Evolutionary conservation across 441 rosid genomes (phyloP).

Genomic region (Adansonia rubrostipa): DNA sequence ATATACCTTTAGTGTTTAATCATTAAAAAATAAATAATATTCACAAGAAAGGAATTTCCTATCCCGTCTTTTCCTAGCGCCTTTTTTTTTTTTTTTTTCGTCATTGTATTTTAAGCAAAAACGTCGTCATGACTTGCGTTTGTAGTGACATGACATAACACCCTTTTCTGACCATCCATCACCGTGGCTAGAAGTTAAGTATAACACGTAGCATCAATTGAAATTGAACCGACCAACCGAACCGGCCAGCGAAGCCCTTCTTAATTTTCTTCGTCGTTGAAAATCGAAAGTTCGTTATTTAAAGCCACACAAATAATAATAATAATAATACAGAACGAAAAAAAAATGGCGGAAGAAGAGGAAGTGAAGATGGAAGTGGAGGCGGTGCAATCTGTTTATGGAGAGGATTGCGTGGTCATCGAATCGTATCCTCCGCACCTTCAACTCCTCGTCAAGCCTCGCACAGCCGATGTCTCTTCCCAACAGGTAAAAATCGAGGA

Average conservation of each 20-base stretch:
- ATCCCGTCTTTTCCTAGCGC: no score
- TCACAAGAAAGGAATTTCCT: no score
- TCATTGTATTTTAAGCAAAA: no score
- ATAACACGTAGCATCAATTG: no score
- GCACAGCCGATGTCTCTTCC: constrained; percentile 87
- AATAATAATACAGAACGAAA: neutral
- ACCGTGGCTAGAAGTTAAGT: neutral
- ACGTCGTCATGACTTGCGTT: no score
- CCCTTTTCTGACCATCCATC: neutral
- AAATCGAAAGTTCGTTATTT: neutral
- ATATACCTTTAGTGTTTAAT: no score
- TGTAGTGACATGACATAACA: neutral
- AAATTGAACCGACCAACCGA: neutral
- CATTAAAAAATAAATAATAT: no score
- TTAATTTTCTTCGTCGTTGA: neutral
- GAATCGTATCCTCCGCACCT: constrained; percentile 70
- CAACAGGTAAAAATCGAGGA: constrained; percentile 60
- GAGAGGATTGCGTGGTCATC: constrained; percentile 65
- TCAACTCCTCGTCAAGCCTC: constrained; percentile 68
- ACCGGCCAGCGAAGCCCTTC: neutral
- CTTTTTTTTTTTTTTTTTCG: no score
- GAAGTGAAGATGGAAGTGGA: constrained; percentile 72
- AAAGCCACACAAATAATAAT: neutral
- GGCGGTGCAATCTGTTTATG: constrained; percentile 77
- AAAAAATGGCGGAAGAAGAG: constrained; percentile 50